Evolutionary conservation across 805 yeast genomes (phyloP).

Genomic region (Schizosaccharomyces lindneri): DNA sequence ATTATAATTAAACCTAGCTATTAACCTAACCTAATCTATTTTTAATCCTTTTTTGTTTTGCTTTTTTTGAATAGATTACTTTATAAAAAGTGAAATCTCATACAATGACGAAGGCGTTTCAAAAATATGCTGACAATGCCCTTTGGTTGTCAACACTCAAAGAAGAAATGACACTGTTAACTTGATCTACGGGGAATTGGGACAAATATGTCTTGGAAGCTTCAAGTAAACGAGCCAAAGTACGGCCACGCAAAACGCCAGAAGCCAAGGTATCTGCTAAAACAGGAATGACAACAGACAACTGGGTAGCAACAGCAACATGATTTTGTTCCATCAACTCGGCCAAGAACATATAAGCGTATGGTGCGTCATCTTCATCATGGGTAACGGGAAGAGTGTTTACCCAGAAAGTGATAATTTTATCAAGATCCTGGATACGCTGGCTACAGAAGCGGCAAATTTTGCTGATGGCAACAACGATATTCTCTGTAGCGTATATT

Average conservation of each 20-base stretch:
- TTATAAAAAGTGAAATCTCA: not conserved
- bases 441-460: constrained; percentile 27
- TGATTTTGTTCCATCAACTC: constrained; percentile 48
- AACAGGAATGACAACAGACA: constrained; percentile 37
- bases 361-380: constrained; percentile 76
- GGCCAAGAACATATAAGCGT: constrained; percentile 48
- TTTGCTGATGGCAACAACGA: constrained; percentile 61
- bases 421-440: constrained; percentile 29
- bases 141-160: not conserved
- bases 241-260: constrained; percentile 39
- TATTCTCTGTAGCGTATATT: constrained; percentile 65
- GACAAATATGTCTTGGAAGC: constrained; percentile 41
- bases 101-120: not conserved
- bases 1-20: not conserved
- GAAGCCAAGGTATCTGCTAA: constrained; percentile 54
- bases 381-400: constrained; percentile 54
- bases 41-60: not conserved
- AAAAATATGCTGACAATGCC: not conserved
- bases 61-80: not conserved
- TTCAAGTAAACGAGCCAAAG: constrained; percentile 38
- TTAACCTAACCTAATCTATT: not conserved
- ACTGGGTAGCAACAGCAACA: constrained; percentile 27
- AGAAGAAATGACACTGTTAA: constrained; percentile 15
- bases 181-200: constrained; percentile 22
- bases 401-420: constrained; percentile 53